Base-by-base conservation (phyloP, 176 grass and related monocot species). In the Alloteropsis semialata region DNA sequence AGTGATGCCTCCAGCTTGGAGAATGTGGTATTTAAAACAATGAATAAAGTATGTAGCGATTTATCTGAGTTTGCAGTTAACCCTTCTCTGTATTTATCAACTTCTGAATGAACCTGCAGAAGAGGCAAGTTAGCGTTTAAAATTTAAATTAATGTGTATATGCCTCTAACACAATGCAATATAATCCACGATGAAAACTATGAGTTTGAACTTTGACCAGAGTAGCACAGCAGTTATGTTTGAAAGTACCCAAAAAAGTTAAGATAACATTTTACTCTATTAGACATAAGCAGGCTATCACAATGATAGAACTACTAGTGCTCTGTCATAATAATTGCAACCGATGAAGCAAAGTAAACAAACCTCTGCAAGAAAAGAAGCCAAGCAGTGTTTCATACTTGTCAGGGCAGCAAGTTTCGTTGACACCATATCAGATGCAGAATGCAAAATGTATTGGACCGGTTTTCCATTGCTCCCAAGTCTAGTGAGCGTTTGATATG, bases 301-400 rank as follows among this genome's bases (percentile, higher is more conserved):
- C 27, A 69, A 62, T 8, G 48, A 51, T 58, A 69, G 79, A 4
- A 61, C 16, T 9, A 1, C 12, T 46, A 13, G 41, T 81, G 54
- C 21, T 78, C 25, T 73, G 29, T 49, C 38, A 58, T 58, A 72
- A 32, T 33, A 56, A 55, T 75, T 15, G 49, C 61, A 28, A n/a
- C 36, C 57, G 32, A 39, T 1, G n/a, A 38, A 68, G 32, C 67
- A 62, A 68, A 69, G 53, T 68, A 68, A 30, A 81, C 90, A 79
- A 91, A 97, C 95, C 95, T 94, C 86, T 74, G 90, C 90, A 79
- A 97, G 88, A 87, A 97, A 97, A 67, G 84, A 54, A 55, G 95
- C 92, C 69, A 97, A 50, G 58, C 53, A 84, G 33, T 84, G 84
- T 77, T 90, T 90, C 88, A 97, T 82, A 85, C 80, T 89, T 59